phyloP scores from a whole-genome alignment of 257 asterid genomes.

The Orobanche coerulescens region DNA sequence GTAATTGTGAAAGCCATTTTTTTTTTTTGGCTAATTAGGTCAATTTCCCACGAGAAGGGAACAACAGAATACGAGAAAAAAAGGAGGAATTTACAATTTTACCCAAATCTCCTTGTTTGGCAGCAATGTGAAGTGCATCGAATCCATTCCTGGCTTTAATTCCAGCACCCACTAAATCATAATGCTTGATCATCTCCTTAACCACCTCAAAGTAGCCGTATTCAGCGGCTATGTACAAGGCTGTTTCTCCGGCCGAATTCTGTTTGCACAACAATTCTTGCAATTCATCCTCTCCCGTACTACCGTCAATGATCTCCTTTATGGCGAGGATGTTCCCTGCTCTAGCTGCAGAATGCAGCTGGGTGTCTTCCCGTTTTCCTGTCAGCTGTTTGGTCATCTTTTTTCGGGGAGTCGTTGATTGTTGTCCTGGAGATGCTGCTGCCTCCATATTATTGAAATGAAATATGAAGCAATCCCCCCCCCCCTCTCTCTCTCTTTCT shows the following conservation, averaged over 20 bases:
- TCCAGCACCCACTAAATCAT: slow-evolving; percentile 38
- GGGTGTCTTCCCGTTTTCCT: slow-evolving; percentile 40
- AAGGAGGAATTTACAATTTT: neutral
- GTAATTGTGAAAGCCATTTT: too few relatives aligned
- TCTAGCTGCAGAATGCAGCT: slow-evolving; percentile 45
- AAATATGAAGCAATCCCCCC: neutral
- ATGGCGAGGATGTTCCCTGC: slow-evolving; percentile 32
- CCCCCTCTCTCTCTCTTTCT: neutral
- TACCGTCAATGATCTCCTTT: slow-evolving; percentile 21
- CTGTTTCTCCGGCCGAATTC: slow-evolving; percentile 47
- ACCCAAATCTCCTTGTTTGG: slow-evolving; percentile 61
- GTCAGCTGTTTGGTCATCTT: slow-evolving; percentile 49
- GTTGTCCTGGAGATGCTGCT: slow-evolving; percentile 3
- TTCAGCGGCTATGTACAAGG: slow-evolving; percentile 43
- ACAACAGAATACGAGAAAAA: too few relatives aligned
- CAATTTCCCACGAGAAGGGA: too few relatives aligned
- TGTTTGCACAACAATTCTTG: slow-evolving; percentile 24
- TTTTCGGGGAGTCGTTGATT: slow-evolving; percentile 32
- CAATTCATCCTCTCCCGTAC: slow-evolving; percentile 21
- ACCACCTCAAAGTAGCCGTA: slow-evolving; percentile 44
- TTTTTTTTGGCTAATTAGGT: too few relatives aligned
- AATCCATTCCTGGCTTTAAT: slow-evolving; percentile 50
- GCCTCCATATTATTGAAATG: slow-evolving; percentile 16
- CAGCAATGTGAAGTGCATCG: slow-evolving; percentile 56
- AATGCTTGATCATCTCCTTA: slow-evolving; percentile 39